Base-by-base conservation (phyloP, 148 eudicot genomes). In the Cornus kousa region DNA sequence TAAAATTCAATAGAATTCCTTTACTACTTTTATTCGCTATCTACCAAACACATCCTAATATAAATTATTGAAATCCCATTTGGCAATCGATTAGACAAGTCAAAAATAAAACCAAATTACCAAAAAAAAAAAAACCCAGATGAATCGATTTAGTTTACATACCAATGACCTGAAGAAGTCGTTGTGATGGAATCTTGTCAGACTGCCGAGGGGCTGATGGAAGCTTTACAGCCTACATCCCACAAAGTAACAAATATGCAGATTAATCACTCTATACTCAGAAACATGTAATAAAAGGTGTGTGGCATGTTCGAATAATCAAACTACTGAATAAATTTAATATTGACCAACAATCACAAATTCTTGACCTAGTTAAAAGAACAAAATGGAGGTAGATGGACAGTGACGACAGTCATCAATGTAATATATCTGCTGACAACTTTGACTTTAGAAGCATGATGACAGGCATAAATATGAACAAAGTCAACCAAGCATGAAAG, bases 161-260 rank as follows among this genome's bases (percentile, higher is more conserved):
- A 97, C 99, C 99, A 77, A 89, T 81, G 80, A 97, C 87, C 88
- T 94, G 99, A 75, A 96, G 97, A 84, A 94, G 90, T 75, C 97
- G 89, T 43, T 81, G 82, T 35, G 95, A 72, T 23, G 90, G 82
- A 76, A 82, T 79, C 82, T 85, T 96, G 79, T 92, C 98, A 31
- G 84, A 73, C 69, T 87, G 91, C 77, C 93, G 89, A 77, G 89
- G 87, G 73, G 85, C 88, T 72, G 94, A 83, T 33, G 90, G 82
- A 74, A 83, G 90, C 87, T 88, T 92, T 72, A 82, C 74, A 60
- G 77, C 91, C 98, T 93, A 82, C 69, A 83, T 12, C 79, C 46
- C 55, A 77, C 73, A 80, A 72, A 60, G 31, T 9, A 80, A 59
- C 28, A 74, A 48, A 68, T 40, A 71, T 64, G 31, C 19, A n/a